phyloP scores from a whole-genome alignment of 352 stramenopile genomes.

The Globisporangium cylindrosporum region DNA sequence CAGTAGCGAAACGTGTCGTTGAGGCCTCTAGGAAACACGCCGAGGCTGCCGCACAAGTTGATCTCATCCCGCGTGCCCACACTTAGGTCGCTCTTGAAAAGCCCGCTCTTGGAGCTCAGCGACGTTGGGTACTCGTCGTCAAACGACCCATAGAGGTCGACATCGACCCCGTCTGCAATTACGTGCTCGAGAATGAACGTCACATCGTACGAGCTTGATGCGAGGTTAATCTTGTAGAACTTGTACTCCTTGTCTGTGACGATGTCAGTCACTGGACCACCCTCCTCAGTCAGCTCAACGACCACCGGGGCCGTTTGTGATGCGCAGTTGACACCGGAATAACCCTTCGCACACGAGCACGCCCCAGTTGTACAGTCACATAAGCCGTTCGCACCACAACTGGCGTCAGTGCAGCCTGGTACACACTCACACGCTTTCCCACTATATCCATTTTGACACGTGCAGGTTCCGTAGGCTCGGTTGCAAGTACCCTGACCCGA shows the following conservation, averaged over 20 bases:
- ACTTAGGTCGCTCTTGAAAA: slow-evolving; percentile 58
- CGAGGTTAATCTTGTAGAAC: slow-evolving; percentile 67
- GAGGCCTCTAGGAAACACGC: slow-evolving; percentile 54
- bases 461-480: slow-evolving; percentile 40
- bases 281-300: slow-evolving; percentile 27
- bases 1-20: slow-evolving; percentile 64
- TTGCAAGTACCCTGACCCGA: slow-evolving; percentile 66
- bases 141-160: slow-evolving; percentile 78
- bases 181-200: slow-evolving; percentile 53
- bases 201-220: slow-evolving; percentile 64
- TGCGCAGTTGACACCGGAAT: slow-evolving; percentile 40
- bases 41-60: slow-evolving; percentile 63
- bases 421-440: slow-evolving; percentile 72
- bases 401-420: slow-evolving; percentile 46
- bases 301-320: slow-evolving; percentile 20
- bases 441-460: slow-evolving; percentile 49
- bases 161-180: slow-evolving; percentile 25
- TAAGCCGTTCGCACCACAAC: slow-evolving; percentile 35
- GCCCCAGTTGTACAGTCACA: slow-evolving; percentile 68
- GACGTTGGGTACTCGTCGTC: slow-evolving; percentile 55
- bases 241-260: slow-evolving; percentile 55
- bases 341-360: slow-evolving; percentile 46
- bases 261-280: slow-evolving; percentile 18
- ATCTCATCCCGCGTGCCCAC: slow-evolving; percentile 47
- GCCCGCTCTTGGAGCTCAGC: slow-evolving; percentile 33